Conservation (phyloP, 1,284 basidiomycete species). For the Boletellus deceptivus region DNA sequence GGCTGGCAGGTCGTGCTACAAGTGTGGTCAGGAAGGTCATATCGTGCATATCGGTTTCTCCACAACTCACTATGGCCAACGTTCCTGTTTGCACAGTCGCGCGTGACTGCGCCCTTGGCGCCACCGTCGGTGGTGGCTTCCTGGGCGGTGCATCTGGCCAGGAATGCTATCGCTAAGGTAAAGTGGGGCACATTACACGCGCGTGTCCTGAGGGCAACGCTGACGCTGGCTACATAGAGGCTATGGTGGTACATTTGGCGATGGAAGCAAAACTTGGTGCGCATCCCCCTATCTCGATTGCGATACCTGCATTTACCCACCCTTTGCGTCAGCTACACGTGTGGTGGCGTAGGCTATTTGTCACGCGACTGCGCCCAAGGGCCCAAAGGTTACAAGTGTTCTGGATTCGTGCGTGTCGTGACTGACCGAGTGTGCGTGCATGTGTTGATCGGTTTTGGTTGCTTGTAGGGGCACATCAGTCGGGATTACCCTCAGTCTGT, state of each 20-base stretch:
- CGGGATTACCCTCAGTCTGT: conserved; percentile 82
- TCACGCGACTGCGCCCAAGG: conserved; percentile 84
- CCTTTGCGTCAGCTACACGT: conserved; percentile 57
- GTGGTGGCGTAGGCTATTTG: conserved; percentile 87
- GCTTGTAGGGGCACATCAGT: conserved; percentile 74
- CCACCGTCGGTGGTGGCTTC: conserved; percentile 34
- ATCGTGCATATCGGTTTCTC: conserved; percentile 47
- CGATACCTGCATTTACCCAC: conserved; percentile 23
- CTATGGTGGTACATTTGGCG: conserved; percentile 34
- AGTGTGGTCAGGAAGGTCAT: conserved; percentile 75
- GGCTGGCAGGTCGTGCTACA: conserved; percentile 86
- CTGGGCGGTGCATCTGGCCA: conserved; percentile 41
- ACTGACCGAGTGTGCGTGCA: background rate
- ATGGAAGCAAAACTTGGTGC: conserved; percentile 69
- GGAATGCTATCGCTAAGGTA: conserved; percentile 89
- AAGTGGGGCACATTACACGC: conserved; percentile 86
- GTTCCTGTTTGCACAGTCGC: conserved; percentile 47
- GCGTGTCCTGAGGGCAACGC: conserved; percentile 68
- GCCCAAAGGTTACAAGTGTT: conserved; percentile 89
- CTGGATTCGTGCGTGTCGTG: conserved; percentile 54
- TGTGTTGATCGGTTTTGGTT: background rate
- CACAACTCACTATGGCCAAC: background rate
- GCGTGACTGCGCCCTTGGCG: conserved; percentile 53
- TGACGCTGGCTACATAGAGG: conserved; percentile 11
- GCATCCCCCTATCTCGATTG: background rate